These are phyloP conservation scores for Claviceps sp. DNA, from an alignment of 2,329 filamentous ascomycete species.

Conservation along the genomic window DNA sequence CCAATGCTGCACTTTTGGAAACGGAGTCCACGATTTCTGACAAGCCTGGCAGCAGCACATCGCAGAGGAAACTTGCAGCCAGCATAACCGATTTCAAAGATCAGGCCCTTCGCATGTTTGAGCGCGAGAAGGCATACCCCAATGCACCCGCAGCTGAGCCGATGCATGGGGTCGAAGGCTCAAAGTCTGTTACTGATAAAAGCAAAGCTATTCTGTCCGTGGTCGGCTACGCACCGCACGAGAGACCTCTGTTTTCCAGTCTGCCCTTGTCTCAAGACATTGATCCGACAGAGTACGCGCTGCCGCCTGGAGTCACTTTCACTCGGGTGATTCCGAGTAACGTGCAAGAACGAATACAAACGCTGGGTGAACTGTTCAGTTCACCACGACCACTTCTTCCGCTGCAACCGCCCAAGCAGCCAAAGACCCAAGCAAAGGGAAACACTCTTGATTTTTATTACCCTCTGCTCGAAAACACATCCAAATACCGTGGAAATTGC, in stretches of 20 bases:
- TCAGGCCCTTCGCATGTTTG: slow-evolving; percentile 47
- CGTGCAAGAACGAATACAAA: slow-evolving; percentile 38
- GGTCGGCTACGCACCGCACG: slow-evolving; percentile 58
- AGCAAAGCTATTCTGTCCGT: slow-evolving; percentile 56
- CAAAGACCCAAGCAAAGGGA: slow-evolving; percentile 55
- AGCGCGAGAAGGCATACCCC: slow-evolving; percentile 44
- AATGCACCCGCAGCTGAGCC: slow-evolving; percentile 20
- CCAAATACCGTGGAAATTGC: slow-evolving; percentile 37
- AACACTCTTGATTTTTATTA: slow-evolving; percentile 39
- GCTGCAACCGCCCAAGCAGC: slow-evolving; percentile 57
- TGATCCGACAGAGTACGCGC: slow-evolving; percentile 27
- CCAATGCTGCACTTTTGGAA: slow-evolving; percentile 34
- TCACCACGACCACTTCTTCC: slow-evolving; percentile 50
- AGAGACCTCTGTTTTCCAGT: slow-evolving; percentile 77
- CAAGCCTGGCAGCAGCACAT: slow-evolving; percentile 13
- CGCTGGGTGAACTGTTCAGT: slow-evolving; percentile 62
- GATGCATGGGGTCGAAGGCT: slow-evolving; percentile 27
- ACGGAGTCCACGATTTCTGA: slow-evolving; percentile 24
- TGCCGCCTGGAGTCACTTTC: slow-evolving; percentile 60
- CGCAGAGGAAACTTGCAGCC: slow-evolving; percentile 24
- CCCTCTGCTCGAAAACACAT: slow-evolving; percentile 41
- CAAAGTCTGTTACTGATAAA: slow-evolving; percentile 25
- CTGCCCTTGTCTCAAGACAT: slow-evolving; percentile 33
- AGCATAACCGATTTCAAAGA: slow-evolving; percentile 45
- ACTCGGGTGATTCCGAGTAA: slow-evolving; percentile 22